Conservation (phyloP, 768 basidiomycete genomes). For the Phylloporus sp. region DNA sequence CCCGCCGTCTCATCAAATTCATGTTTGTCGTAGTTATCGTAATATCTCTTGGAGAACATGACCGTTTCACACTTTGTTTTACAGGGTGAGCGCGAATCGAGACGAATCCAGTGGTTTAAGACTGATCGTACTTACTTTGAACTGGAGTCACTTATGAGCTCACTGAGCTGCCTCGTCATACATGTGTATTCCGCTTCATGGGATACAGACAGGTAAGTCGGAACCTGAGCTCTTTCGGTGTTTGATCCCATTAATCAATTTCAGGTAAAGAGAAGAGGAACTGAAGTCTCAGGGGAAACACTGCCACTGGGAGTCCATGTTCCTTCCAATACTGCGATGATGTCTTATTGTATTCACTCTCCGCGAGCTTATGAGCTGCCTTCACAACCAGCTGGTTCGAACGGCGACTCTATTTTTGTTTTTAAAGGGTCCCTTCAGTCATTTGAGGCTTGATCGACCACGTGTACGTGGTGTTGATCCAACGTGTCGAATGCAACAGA, state of each 20-base stretch:
- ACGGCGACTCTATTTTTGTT: not conserved
- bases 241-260: not conserved
- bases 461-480: too few species aligned
- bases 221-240: not conserved
- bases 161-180: not conserved
- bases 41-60: not conserved
- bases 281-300: conserved; percentile 3
- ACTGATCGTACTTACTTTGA: not conserved
- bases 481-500: too few species aligned
- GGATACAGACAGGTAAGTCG: not conserved
- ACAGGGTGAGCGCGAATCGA: not conserved
- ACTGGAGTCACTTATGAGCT: too few species aligned
- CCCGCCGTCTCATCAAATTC: not conserved
- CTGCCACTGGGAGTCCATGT: too few species aligned
- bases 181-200: not conserved
- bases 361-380: conserved; percentile 1
- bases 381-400: not conserved
- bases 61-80: not conserved
- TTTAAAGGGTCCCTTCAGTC: too few species aligned
- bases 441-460: too few species aligned
- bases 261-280: not conserved
- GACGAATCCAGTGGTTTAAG: not conserved
- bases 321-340: not conserved
- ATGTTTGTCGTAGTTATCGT: not conserved
- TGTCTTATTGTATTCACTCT: not conserved